Conservation (phyloP, 441 rosid genomes). For the Populus trichocarpa region DNA sequence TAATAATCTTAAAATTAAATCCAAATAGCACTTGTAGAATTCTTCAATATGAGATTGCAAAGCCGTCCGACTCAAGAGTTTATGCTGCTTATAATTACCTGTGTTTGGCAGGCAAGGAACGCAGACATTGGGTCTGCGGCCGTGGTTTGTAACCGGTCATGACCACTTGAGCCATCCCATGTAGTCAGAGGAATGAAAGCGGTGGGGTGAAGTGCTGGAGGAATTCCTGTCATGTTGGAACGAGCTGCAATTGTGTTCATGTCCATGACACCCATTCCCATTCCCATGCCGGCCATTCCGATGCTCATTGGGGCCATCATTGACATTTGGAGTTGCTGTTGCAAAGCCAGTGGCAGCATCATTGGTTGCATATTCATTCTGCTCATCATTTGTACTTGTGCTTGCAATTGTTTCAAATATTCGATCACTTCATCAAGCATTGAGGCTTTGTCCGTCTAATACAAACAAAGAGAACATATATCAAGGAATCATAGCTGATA, state of each 20-base stretch:
- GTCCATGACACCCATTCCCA: constrained; percentile 59
- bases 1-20: not conserved
- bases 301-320: constrained; percentile 66
- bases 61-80: not conserved
- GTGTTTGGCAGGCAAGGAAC: constrained; percentile 67
- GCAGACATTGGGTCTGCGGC: constrained; percentile 54
- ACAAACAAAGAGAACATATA: not conserved
- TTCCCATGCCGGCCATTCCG: constrained; percentile 58
- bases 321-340: constrained; percentile 72
- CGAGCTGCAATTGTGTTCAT: constrained; percentile 45
- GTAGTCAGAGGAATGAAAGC: constrained; percentile 59
- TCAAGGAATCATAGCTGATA: not conserved
- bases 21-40: not conserved
- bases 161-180: constrained; percentile 51
- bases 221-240: constrained; percentile 36
- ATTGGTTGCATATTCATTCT: constrained; percentile 66
- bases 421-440: constrained; percentile 99
- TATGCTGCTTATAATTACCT: constrained; percentile 30
- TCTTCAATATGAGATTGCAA: not conserved
- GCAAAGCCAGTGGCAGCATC: constrained; percentile 79
- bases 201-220: constrained; percentile 40
- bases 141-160: constrained; percentile 26
- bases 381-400: constrained; percentile 77
- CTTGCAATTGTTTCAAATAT: constrained; percentile 85
- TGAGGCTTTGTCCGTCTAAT: constrained; percentile 92